Conservation (phyloP, 768 basidiomycete genomes). For the Phlebiopsis gigantea region DNA sequence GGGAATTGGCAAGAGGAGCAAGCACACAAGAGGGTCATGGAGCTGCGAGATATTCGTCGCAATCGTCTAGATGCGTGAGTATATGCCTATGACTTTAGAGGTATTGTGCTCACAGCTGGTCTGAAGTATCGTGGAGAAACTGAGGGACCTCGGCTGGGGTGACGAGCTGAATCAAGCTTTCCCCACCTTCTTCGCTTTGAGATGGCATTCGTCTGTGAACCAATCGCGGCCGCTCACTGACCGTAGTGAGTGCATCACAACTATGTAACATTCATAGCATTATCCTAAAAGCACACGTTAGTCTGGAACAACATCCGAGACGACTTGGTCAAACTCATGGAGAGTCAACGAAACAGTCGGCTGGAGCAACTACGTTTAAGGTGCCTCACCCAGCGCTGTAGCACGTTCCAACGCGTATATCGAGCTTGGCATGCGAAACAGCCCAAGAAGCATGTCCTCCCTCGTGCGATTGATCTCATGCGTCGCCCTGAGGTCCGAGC, state of each 20-base stretch:
- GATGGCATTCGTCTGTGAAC: neutral
- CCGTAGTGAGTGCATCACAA: neutral
- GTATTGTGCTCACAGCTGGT: no score
- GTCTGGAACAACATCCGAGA: neutral
- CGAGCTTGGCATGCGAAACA: neutral
- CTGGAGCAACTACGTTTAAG: neutral
- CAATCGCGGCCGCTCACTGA: neutral
- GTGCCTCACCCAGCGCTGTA: neutral
- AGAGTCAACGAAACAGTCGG: neutral
- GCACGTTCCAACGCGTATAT: neutral
- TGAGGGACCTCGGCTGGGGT: neutral
- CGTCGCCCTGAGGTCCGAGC: neutral
- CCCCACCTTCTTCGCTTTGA: neutral
- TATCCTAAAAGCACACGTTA: neutral
- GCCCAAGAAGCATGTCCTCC: neutral
- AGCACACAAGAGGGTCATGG: neutral
- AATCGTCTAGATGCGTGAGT: no score
- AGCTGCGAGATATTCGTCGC: neutral
- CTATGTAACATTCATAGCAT: neutral
- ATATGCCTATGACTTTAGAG: no score
- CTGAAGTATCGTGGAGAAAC: conserved; percentile 5
- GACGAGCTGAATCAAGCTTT: neutral
- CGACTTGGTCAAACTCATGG: neutral
- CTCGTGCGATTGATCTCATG: neutral
- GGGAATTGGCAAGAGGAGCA: neutral